Conservation (phyloP, 192 early-diverging fungal genomes). For the Spinellus fusiger region DNA sequence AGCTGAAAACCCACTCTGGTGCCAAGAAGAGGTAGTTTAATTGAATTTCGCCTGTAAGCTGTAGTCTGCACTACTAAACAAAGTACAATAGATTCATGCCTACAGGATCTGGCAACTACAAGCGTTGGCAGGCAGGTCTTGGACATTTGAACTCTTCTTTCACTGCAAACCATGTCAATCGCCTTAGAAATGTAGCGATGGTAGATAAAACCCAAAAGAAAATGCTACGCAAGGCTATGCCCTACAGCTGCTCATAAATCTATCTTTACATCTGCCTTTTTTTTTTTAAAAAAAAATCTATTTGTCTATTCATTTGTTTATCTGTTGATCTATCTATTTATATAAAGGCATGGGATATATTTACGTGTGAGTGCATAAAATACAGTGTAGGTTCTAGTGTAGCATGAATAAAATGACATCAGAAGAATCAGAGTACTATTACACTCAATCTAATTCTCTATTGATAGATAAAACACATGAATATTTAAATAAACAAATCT, state of each 20-base stretch:
- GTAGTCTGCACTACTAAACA: not conserved
- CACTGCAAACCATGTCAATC: constrained; percentile 28
- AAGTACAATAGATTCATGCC: constrained; percentile 28
- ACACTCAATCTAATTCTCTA: no score
- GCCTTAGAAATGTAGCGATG: constrained; percentile 18
- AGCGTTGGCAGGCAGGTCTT: constrained; percentile 35
- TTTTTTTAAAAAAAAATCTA: not conserved
- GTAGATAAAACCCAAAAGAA: constrained; percentile 28
- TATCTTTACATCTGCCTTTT: not conserved
- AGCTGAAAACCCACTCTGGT: constrained; percentile 36
- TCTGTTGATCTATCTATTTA: no score
- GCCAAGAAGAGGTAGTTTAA: constrained; percentile 33
- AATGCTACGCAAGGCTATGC: constrained; percentile 33
- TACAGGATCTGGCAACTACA: constrained; percentile 31
- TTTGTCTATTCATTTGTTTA: no score
- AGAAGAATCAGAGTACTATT: no score
- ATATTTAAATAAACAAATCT: no score
- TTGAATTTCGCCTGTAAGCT: not conserved
- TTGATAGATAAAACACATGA: no score
- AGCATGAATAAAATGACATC: no score
- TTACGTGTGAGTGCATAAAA: no score
- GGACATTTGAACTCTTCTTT: constrained; percentile 32
- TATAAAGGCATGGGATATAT: no score
- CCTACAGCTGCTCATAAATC: constrained; percentile 23
- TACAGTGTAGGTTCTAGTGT: no score